Conservation (phyloP, 345 rosid genomes). For the Brassica carinata region DNA sequence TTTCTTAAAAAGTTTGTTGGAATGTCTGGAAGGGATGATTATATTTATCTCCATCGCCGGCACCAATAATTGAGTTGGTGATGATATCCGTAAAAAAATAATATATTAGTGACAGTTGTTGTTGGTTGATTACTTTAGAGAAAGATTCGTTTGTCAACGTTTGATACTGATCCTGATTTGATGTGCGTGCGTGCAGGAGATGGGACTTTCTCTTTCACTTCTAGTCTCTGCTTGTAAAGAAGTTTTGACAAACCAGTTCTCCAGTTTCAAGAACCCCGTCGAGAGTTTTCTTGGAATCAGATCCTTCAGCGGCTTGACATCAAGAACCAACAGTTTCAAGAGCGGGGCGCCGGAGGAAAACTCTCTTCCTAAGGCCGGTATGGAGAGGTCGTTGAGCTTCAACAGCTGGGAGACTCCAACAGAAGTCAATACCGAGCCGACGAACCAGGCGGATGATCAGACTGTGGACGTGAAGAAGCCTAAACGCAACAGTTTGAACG, state of each 20-base stretch:
- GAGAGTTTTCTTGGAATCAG: slow-evolving; percentile 34
- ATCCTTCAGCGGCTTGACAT: slow-evolving; percentile 44
- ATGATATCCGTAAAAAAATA: slow-evolving; percentile 25
- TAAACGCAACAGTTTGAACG: slow-evolving; percentile 20
- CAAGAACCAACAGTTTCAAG: slow-evolving; percentile 45
- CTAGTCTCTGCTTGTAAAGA: slow-evolving; percentile 50
- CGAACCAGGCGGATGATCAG: slow-evolving; percentile 1
- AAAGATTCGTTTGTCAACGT: slow-evolving; percentile 31
- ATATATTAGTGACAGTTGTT: slow-evolving; percentile 30
- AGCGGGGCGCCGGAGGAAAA: slow-evolving; percentile 29
- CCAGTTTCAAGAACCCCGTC: slow-evolving; percentile 35
- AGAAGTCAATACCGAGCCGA: slow-evolving; percentile 19
- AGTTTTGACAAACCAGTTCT: slow-evolving; percentile 39
- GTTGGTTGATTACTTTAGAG: slow-evolving; percentile 10
- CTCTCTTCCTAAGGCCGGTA: slow-evolving; percentile 15
- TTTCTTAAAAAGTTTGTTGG: slow-evolving; percentile 1
- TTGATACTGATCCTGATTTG: slow-evolving; percentile 18
- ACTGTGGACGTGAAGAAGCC: slow-evolving; percentile 13
- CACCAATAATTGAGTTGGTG: slow-evolving; percentile 24
- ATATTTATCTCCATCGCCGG: slow-evolving; percentile 7
- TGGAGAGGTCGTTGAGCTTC: slow-evolving; percentile 49
- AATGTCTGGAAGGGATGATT: slow-evolving; percentile 13
- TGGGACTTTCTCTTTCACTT: slow-evolving; percentile 58
- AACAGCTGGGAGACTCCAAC: slow-evolving; percentile 44
- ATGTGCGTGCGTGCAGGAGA: slow-evolving; percentile 31